Evolutionary conservation across 2,329 filamentous ascomycete genomes (phyloP).

Genomic region (Alternaria ethzedia): DNA sequence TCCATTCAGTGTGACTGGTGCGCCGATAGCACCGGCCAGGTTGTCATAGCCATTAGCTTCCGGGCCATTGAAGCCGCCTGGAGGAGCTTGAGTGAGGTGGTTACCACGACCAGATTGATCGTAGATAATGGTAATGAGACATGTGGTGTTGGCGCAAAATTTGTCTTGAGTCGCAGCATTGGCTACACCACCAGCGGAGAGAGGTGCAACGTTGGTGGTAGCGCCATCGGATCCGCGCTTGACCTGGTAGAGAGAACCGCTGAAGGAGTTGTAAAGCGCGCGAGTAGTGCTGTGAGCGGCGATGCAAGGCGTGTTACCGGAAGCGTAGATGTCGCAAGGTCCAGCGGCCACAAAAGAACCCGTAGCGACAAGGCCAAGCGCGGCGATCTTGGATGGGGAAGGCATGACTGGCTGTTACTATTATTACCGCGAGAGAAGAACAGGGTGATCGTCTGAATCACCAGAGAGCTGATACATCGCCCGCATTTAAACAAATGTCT

Average conservation of each 20-base stretch:
- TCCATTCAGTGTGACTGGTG: constrained; percentile 66
- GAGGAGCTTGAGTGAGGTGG: constrained; percentile 67
- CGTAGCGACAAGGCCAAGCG: constrained; percentile 17
- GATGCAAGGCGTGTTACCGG: constrained; percentile 66
- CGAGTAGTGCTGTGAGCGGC: constrained; percentile 71
- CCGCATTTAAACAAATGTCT: background rate
- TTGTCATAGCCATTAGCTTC: constrained; percentile 65
- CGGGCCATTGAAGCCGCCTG: constrained; percentile 64
- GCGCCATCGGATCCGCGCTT: constrained; percentile 60
- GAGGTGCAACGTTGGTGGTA: constrained; percentile 58
- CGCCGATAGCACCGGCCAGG: constrained; percentile 64
- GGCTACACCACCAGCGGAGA: constrained; percentile 66
- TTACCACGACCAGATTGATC: constrained; percentile 69
- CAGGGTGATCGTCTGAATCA: background rate
- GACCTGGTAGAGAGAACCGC: constrained; percentile 65
- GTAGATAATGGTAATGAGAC: constrained; percentile 69
- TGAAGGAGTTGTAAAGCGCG: constrained; percentile 63
- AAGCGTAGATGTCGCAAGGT: constrained; percentile 67
- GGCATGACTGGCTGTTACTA: constrained; percentile 10
- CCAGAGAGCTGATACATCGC: background rate
- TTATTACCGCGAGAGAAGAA: background rate
- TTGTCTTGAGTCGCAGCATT: constrained; percentile 66
- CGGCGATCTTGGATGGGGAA: constrained; percentile 12
- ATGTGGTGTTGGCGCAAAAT: constrained; percentile 67
- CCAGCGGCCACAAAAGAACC: constrained; percentile 50